Conservation (phyloP, 2,329 filamentous ascomycete species). For the Beauveria asiatica region DNA sequence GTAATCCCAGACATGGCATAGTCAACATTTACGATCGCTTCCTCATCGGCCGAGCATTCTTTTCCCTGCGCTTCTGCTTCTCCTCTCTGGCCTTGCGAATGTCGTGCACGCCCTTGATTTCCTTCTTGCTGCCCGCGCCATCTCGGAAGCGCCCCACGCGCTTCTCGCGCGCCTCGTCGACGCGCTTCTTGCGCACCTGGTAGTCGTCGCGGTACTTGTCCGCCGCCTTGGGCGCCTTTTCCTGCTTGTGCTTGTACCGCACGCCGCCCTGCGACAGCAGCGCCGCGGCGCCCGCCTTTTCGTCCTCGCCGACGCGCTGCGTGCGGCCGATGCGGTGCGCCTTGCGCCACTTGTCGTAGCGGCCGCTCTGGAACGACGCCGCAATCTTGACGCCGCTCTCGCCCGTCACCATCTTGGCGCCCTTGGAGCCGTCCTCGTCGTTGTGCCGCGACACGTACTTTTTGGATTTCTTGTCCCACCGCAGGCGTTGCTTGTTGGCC, state of each 20-base stretch:
- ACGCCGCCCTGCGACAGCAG: slow-evolving; percentile 19
- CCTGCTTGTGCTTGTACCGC: slow-evolving; percentile 77
- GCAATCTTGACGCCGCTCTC: slow-evolving; percentile 96
- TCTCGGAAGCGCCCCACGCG: slow-evolving; percentile 66
- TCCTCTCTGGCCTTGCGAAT: slow-evolving; percentile 74
- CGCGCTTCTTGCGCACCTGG: slow-evolving; percentile 80
- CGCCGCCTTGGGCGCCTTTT: slow-evolving; percentile 83
- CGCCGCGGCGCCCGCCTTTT: slow-evolving; percentile 35
- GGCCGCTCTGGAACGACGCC: slow-evolving; percentile 82
- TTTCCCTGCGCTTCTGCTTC: slow-evolving; percentile 68
- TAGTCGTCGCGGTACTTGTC: slow-evolving; percentile 92
- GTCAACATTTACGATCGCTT: slow-evolving; percentile 29
- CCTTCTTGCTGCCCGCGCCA: slow-evolving; percentile 61
- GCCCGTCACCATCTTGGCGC: slow-evolving; percentile 65
- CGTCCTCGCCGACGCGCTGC: slow-evolving; percentile 75
- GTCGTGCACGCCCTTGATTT: slow-evolving; percentile 75
- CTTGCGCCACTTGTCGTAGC: slow-evolving; percentile 88
- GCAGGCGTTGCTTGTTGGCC: slow-evolving; percentile 65
- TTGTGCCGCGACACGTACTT: slow-evolving; percentile 91
- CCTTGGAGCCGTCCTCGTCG: slow-evolving; percentile 84
- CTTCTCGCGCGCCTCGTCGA: slow-evolving; percentile 80
- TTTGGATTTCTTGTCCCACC: slow-evolving; percentile 94
- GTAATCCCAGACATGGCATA: neutral
- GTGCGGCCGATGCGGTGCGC: slow-evolving; percentile 71
- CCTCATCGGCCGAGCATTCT: slow-evolving; percentile 76